Conservation (phyloP, 495 filamentous ascomycete genomes). For the Penicillium manginii region DNA sequence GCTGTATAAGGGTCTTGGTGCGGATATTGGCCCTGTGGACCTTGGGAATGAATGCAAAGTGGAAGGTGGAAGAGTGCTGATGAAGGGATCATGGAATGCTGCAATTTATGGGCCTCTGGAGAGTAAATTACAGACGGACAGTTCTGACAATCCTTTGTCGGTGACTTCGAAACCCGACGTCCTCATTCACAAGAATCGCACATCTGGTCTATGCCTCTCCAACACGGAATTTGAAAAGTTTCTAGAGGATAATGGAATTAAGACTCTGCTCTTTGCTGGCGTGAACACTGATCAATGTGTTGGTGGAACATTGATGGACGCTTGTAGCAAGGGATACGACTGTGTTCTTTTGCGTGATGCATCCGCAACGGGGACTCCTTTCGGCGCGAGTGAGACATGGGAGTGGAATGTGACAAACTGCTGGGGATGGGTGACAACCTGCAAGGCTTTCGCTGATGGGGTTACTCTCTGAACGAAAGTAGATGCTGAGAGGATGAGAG, state of each 20-base stretch:
- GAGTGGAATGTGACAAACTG: constrained; percentile 47
- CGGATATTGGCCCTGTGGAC: constrained; percentile 39
- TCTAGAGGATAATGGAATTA: constrained; percentile 45
- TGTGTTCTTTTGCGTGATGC: constrained; percentile 59
- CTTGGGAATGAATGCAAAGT: constrained; percentile 42
- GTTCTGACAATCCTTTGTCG: constrained; percentile 1
- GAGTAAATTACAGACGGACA: constrained; percentile 33
- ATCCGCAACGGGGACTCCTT: constrained; percentile 52
- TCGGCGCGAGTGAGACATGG: constrained; percentile 40
- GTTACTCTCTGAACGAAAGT: background rate
- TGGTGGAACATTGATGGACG: constrained; percentile 55
- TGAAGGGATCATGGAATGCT: constrained; percentile 59
- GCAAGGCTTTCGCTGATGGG: constrained; percentile 30
- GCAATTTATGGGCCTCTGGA: constrained; percentile 51
- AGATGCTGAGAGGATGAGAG: no score
- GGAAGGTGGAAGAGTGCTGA: constrained; percentile 51
- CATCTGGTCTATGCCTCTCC: constrained; percentile 57
- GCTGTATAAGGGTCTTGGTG: constrained; percentile 44
- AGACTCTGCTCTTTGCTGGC: constrained; percentile 57
- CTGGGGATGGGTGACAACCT: constrained; percentile 45
- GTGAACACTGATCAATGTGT: constrained; percentile 68
- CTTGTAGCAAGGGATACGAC: constrained; percentile 39
- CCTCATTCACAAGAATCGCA: constrained; percentile 59
- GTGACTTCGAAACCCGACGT: constrained; percentile 43
- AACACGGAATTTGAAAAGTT: constrained; percentile 34